phyloP scores from a whole-genome alignment of 768 basidiomycete species.

The Amanita pallidorosea region DNA sequence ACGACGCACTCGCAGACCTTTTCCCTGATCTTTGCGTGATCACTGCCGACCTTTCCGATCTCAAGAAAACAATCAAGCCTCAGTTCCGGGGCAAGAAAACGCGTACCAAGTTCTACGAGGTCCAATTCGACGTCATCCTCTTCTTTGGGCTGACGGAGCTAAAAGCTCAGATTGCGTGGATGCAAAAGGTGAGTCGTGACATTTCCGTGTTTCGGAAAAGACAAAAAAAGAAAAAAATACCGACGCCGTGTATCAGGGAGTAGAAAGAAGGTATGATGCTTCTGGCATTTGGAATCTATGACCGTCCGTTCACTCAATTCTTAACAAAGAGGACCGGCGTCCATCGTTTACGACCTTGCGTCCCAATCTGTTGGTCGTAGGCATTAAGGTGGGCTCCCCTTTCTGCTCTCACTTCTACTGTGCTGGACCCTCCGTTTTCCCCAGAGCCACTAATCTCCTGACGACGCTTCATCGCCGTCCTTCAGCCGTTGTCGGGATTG shows the following conservation, averaged over 20 bases:
- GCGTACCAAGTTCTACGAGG: conserved; percentile 14
- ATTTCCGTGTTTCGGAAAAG: too few relatives aligned
- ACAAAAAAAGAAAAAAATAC: too few relatives aligned
- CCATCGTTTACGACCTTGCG: not conserved
- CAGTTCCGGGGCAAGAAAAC: conserved; percentile 9
- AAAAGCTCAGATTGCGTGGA: conserved; percentile 36
- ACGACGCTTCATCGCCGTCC: too few relatives aligned
- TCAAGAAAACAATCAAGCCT: conserved; percentile 4
- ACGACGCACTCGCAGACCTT: conserved; percentile 3
- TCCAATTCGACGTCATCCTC: conserved; percentile 28
- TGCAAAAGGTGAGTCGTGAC: conserved; percentile 19
- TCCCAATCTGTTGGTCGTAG: too few relatives aligned
- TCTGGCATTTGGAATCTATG: not conserved
- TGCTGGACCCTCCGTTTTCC: too few relatives aligned
- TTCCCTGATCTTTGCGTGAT: conserved; percentile 14
- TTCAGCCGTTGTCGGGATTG: too few relatives aligned
- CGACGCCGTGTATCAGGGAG: conserved; percentile 5
- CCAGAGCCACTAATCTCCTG: too few relatives aligned
- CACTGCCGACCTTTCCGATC: conserved; percentile 11
- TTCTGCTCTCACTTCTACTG: too few relatives aligned
- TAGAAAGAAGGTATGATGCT: conserved; percentile 10
- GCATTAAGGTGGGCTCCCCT: too few relatives aligned
- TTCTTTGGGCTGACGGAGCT: conserved; percentile 34
- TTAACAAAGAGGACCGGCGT: not conserved
- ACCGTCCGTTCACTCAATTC: not conserved